phyloP scores from a whole-genome alignment of 257 asterid species.

The Galeopsis tetrahit region DNA sequence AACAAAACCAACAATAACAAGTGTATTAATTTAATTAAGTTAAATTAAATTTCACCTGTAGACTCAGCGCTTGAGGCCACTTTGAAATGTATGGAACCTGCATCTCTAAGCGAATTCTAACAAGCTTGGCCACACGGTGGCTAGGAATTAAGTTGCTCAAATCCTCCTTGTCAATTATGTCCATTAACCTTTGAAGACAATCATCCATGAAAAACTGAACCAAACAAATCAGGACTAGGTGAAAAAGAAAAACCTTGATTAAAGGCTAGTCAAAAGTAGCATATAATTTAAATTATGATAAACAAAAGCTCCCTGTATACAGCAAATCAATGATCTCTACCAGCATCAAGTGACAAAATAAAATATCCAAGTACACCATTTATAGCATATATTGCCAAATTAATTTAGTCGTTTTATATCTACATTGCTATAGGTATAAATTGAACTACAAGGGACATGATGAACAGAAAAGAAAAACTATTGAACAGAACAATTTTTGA shows the following conservation, averaged over 20 bases:
- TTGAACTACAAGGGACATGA: neutral
- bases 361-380: slow-evolving; percentile 9
- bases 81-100: slow-evolving; percentile 92
- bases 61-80: slow-evolving; percentile 97
- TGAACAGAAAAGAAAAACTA: slow-evolving; percentile 12
- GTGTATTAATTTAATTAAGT: neutral
- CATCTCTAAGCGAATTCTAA: slow-evolving; percentile 85
- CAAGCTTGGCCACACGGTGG: slow-evolving; percentile 74
- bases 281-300: slow-evolving; percentile 15
- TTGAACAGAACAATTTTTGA: slow-evolving; percentile 6
- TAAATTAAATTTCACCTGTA: slow-evolving; percentile 57
- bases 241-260: slow-evolving; percentile 19
- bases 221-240: slow-evolving; percentile 32
- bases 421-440: slow-evolving; percentile 2
- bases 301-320: neutral
- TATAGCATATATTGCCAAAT: neutral
- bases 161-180: slow-evolving; percentile 69
- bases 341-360: slow-evolving; percentile 1
- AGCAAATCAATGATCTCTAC: slow-evolving; percentile 11
- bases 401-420: neutral
- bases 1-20: slow-evolving; percentile 13
- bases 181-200: slow-evolving; percentile 80
- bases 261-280: slow-evolving; percentile 13
- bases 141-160: slow-evolving; percentile 68
- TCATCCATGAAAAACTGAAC: slow-evolving; percentile 95